A percentile compares a stretch with the other conserved stretches of the same genome.
phyloP scores from a whole-genome alignment of 2,329 filamentous ascomycete genomes.

The Akanthomyces muscarius region DNA sequence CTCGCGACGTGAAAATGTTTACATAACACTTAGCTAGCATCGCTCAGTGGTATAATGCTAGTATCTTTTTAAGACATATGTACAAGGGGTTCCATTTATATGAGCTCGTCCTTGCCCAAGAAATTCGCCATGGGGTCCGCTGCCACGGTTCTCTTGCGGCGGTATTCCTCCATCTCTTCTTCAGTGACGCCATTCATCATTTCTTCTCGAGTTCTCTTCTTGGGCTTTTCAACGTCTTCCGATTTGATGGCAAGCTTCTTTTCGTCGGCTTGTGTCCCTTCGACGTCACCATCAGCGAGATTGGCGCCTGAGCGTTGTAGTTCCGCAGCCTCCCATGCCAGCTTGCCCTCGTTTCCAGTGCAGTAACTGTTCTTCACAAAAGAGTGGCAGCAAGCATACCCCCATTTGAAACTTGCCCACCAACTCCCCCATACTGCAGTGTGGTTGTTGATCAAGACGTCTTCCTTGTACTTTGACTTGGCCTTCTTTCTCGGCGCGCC shows the following conservation, averaged over 20 bases:
- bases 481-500: constrained; percentile 71
- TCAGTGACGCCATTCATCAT: constrained; percentile 75
- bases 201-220: constrained; percentile 74
- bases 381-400: constrained; percentile 92
- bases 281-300: constrained; percentile 25
- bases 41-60: neutral
- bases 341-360: constrained; percentile 83
- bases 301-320: constrained; percentile 47
- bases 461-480: constrained; percentile 89
- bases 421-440: constrained; percentile 92
- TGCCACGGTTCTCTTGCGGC: constrained; percentile 66
- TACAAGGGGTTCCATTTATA: constrained; percentile 27
- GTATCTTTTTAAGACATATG: constrained; percentile 23
- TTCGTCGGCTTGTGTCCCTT: constrained; percentile 24
- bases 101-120: constrained; percentile 66
- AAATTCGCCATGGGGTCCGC: constrained; percentile 86
- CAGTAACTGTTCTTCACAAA: constrained; percentile 96
- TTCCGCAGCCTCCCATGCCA: constrained; percentile 74
- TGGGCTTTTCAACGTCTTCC: constrained; percentile 35
- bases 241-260: constrained; percentile 29
- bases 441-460: constrained; percentile 86
- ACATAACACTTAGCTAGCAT: neutral
- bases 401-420: constrained; percentile 96
- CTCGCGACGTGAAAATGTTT: neutral
- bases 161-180: constrained; percentile 82